Conservation (phyloP, 176 grass and related monocot genomes). For the Hsuehochloa calcarea region DNA sequence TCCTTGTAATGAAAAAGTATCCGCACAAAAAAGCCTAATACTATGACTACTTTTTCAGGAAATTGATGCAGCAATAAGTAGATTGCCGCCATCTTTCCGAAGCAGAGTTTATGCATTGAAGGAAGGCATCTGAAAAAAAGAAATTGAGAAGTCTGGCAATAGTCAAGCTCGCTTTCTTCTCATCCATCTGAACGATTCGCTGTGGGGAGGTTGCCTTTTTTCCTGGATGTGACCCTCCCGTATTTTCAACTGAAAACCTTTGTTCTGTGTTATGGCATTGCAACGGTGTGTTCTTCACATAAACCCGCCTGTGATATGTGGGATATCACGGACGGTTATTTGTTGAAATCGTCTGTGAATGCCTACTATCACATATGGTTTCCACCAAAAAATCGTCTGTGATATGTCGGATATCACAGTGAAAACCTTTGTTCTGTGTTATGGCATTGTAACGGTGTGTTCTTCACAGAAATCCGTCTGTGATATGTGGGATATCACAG, state of each 20-base stretch:
- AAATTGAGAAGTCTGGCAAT: background rate
- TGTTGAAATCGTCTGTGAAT: too few species aligned
- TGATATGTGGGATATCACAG: too few species aligned
- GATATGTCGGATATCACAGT: too few species aligned
- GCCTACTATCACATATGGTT: too few species aligned
- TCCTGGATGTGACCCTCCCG: background rate
- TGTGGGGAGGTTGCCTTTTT: background rate
- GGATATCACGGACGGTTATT: too few species aligned
- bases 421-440: background rate
- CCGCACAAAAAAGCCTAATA: background rate
- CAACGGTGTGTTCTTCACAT: background rate
- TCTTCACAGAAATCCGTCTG: too few species aligned
- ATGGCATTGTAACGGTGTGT: background rate
- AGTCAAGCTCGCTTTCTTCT: background rate
- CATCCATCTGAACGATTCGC: background rate
- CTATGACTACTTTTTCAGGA: constrained; percentile 50
- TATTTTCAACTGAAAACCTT: background rate
- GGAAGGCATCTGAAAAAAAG: constrained; percentile 52
- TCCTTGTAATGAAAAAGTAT: background rate
- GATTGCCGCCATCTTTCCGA: constrained; percentile 46
- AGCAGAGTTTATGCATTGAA: constrained; percentile 67
- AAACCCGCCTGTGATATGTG: too few species aligned
- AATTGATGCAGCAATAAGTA: constrained; percentile 66
- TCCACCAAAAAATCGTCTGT: too few species aligned
- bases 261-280: background rate